phyloP scores from a whole-genome alignment of 2,329 filamentous ascomycete genomes.

The Cryphonectria radicalis region DNA sequence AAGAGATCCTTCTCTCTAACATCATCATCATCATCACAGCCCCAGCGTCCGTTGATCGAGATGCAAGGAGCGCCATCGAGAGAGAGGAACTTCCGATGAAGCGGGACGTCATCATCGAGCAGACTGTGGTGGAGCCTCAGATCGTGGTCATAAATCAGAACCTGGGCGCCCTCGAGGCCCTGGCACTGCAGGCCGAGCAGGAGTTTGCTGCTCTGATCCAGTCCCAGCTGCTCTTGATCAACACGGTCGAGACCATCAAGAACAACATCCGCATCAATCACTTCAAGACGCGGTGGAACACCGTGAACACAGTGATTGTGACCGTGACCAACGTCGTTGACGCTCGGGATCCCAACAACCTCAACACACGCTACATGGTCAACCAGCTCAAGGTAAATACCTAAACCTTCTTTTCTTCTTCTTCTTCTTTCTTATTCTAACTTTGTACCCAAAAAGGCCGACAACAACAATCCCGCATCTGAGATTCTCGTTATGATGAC shows the following conservation, averaged over 20 bases:
- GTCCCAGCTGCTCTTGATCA: slow-evolving; percentile 42
- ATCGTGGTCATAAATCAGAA: slow-evolving; percentile 44
- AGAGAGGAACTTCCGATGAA: slow-evolving; percentile 35
- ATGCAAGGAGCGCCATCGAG: slow-evolving; percentile 34
- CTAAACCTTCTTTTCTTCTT: too few relatives aligned
- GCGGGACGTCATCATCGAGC: slow-evolving; percentile 38
- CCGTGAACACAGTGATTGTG: slow-evolving; percentile 45
- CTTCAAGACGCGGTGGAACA: slow-evolving; percentile 36
- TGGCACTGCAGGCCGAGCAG: slow-evolving; percentile 42
- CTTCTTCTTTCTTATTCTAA: neutral
- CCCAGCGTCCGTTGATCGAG: slow-evolving; percentile 28
- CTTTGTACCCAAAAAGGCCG: slow-evolving; percentile 32
- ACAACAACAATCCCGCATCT: slow-evolving; percentile 42
- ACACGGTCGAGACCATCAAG: slow-evolving; percentile 46
- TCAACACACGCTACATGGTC: slow-evolving; percentile 44
- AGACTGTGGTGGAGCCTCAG: slow-evolving; percentile 37
- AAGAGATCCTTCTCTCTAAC: neutral
- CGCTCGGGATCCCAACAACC: slow-evolving; percentile 35
- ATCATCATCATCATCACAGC: neutral
- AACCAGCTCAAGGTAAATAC: slow-evolving; percentile 39
- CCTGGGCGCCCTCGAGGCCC: slow-evolving; percentile 40
- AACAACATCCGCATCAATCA: slow-evolving; percentile 49
- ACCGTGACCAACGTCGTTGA: slow-evolving; percentile 44
- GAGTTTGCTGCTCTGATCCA: slow-evolving; percentile 44
- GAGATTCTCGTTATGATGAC: slow-evolving; percentile 46